A percentile compares a stretch with the other conserved stretches of the same genome.
These are phyloP conservation scores for Kodamaea anthophila DNA, from an alignment of 1,139 yeast genomes.

Conservation along the genomic window DNA sequence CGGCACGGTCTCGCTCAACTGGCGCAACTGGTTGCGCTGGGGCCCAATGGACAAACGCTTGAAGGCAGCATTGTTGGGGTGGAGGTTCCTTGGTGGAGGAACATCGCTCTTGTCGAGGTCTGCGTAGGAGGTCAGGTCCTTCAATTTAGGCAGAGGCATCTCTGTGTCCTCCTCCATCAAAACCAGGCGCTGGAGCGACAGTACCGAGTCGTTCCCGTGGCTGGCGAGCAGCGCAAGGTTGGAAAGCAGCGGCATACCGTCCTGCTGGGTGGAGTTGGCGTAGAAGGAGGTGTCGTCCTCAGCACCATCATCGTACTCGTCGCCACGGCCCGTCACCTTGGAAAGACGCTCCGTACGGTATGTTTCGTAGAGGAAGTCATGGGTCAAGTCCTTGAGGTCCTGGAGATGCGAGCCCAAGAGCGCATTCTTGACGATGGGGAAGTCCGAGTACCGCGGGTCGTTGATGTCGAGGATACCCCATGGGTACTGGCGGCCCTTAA, in stretches of 20 bases:
- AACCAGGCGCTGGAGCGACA: constrained; percentile 20
- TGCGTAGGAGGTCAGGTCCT: constrained; percentile 24
- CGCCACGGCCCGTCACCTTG: constrained; percentile 43
- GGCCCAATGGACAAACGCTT: constrained; percentile 54
- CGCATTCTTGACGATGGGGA: constrained; percentile 75
- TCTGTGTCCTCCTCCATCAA: constrained; percentile 25
- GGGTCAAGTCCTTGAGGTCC: constrained; percentile 90
- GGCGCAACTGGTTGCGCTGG: constrained; percentile 64
- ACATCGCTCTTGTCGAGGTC: constrained; percentile 16
- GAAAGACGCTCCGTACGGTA: constrained; percentile 85
- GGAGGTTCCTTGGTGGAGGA: constrained; percentile 30
- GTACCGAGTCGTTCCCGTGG: constrained; percentile 1
- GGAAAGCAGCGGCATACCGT: constrained; percentile 51
- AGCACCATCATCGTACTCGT: constrained; percentile 18
- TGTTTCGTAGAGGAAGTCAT: constrained; percentile 83
- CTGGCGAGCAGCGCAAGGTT: constrained; percentile 49
- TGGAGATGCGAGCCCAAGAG: constrained; percentile 87
- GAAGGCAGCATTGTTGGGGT: constrained; percentile 41
- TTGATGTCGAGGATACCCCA: constrained; percentile 90
- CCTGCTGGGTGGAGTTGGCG: constrained; percentile 9
- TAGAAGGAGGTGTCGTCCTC: constrained; percentile 11
- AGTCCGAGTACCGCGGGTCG: constrained; percentile 79
- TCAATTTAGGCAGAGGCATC: constrained; percentile 26
- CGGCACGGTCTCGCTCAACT: constrained; percentile 76
- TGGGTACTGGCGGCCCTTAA: constrained; percentile 84